Evolutionary conservation across 306 rosid species (phyloP).

Genomic region (Rosa chinensis): DNA sequence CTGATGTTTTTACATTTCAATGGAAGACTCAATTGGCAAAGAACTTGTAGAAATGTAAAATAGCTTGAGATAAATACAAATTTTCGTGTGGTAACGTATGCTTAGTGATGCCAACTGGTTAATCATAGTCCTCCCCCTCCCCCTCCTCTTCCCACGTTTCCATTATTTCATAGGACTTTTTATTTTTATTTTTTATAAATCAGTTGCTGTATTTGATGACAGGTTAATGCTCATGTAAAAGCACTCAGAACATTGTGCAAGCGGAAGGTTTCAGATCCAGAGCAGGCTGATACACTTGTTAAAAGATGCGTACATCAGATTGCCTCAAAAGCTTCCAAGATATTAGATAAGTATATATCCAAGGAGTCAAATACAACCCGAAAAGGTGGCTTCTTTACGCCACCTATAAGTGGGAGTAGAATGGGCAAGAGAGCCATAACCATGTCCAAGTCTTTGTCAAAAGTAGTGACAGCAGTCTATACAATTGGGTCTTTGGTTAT

Average conservation of each 20-base stretch:
- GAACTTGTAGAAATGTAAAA: background rate
- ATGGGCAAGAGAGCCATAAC: conserved; percentile 50
- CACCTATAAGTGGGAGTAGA: conserved; percentile 55
- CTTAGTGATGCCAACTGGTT: background rate
- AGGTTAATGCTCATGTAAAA: conserved; percentile 93
- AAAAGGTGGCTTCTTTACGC: conserved; percentile 52
- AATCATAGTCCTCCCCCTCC: background rate
- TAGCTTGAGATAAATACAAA: background rate
- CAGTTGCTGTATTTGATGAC: conserved; percentile 31
- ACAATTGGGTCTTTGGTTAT: conserved; percentile 82
- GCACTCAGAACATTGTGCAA: conserved; percentile 81
- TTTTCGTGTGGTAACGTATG: background rate
- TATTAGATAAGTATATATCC: conserved; percentile 65
- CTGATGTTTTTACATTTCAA: background rate
- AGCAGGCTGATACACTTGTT: conserved; percentile 58
- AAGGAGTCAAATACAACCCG: conserved; percentile 33
- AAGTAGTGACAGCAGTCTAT: conserved; percentile 70
- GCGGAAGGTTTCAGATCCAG: conserved; percentile 55
- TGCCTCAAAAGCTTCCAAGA: conserved; percentile 49
- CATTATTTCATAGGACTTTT: background rate
- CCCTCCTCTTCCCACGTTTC: background rate
- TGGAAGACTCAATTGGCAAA: background rate
- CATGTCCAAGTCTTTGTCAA: conserved; percentile 48
- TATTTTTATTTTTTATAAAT: background rate
- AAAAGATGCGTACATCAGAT: conserved; percentile 62